These are phyloP conservation scores for Citrullus colocynthis DNA, from an alignment of 306 rosid genomes.

Conservation along the genomic window DNA sequence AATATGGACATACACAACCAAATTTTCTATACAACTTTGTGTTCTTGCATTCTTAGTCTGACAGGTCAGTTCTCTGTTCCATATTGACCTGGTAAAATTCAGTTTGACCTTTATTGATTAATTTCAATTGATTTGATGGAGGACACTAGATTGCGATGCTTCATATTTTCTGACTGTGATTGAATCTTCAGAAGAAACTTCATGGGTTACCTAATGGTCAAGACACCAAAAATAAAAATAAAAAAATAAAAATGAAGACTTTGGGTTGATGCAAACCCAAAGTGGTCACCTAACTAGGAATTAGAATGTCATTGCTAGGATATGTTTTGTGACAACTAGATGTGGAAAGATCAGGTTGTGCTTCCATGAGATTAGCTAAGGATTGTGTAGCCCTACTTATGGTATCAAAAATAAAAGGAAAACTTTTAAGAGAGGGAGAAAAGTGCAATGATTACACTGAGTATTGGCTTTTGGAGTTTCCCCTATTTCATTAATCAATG, in stretches of 20 bases:
- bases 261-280: neutral
- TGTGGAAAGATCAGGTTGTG: neutral
- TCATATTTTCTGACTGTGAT: neutral
- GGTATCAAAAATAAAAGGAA: neutral
- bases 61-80: slow-evolving; percentile 43
- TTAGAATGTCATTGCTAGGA: neutral
- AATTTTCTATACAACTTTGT: slow-evolving; percentile 81
- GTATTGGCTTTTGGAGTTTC: neutral
- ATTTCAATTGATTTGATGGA: neutral
- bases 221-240: neutral
- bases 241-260: neutral
- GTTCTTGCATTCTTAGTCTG: slow-evolving; percentile 86
- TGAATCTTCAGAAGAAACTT: neutral
- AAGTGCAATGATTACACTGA: neutral
- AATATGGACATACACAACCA: slow-evolving; percentile 98
- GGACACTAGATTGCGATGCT: neutral
- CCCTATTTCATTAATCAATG: too few relatives aligned
- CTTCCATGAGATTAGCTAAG: neutral
- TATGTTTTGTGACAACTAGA: neutral
- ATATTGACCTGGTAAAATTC: slow-evolving; percentile 1
- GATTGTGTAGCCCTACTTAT: neutral
- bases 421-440: neutral
- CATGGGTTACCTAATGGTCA: neutral
- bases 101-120: neutral
- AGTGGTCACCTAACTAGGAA: neutral